Evolutionary conservation across 306 rosid genomes (phyloP).

Genomic region (Inga leiocalycina): DNA sequence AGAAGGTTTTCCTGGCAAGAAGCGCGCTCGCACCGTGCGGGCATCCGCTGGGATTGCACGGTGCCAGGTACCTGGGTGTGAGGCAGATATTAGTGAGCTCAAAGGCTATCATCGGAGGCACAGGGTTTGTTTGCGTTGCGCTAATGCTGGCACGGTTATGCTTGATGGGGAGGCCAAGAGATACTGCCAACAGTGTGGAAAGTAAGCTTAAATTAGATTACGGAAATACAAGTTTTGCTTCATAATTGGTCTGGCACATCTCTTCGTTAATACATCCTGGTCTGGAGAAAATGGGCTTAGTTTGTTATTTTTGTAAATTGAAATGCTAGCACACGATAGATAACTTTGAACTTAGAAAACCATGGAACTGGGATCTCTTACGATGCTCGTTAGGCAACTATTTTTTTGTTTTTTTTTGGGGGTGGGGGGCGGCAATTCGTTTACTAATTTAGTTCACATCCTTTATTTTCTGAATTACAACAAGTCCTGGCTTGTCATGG

Average conservation of each 20-base stretch:
- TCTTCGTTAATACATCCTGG: background rate
- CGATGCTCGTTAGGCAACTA: too few species aligned
- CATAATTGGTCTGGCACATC: background rate
- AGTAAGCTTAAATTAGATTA: constrained; percentile 50
- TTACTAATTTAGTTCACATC: background rate
- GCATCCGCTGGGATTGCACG: constrained; percentile 43
- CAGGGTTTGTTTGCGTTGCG: constrained; percentile 87
- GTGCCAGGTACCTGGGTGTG: constrained; percentile 92
- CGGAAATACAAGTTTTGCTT: background rate
- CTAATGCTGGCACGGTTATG: constrained; percentile 63
- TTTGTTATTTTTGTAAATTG: background rate
- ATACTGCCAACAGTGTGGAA: constrained; percentile 99
- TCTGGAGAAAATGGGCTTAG: background rate
- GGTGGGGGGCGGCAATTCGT: too few species aligned
- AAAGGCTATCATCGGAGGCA: constrained; percentile 92
- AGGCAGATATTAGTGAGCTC: constrained; percentile 76
- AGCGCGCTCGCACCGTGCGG: constrained; percentile 60
- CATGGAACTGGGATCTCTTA: background rate
- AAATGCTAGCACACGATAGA: background rate
- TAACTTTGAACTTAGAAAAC: background rate
- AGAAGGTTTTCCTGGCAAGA: constrained; percentile 61
- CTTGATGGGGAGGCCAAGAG: constrained; percentile 70
- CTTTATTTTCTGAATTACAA: background rate
- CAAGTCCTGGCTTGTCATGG: background rate
- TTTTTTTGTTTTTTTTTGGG: too few species aligned